Conservation (phyloP, 257 asterid species). For the Capsicum rhomboideum region DNA sequence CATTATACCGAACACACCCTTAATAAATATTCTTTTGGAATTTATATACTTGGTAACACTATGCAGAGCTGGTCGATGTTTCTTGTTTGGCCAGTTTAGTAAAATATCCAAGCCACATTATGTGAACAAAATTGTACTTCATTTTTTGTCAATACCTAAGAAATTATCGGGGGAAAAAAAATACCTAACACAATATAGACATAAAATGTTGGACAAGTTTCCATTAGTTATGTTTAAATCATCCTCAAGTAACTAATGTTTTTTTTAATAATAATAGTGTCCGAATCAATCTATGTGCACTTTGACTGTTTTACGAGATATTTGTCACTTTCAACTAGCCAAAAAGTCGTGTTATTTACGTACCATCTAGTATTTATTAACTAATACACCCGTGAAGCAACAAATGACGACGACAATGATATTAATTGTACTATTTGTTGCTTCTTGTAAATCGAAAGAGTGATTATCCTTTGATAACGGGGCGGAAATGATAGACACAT, state of each 20-base stretch:
- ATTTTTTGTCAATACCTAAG: background rate
- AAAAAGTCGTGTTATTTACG: background rate
- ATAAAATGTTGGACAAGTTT: background rate
- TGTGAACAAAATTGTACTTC: background rate
- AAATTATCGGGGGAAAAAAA: background rate
- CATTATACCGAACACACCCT: too few relatives aligned
- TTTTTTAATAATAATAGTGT: background rate
- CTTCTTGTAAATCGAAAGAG: too few relatives aligned
- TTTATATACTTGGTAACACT: background rate
- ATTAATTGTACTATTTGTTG: too few relatives aligned
- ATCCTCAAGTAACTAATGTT: background rate
- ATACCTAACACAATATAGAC: background rate
- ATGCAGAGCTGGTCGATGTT: background rate
- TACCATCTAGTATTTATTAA: too few relatives aligned
- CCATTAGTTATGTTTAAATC: background rate
- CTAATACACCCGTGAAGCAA: too few relatives aligned
- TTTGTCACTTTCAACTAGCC: background rate
- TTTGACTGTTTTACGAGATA: background rate
- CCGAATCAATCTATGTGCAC: background rate
- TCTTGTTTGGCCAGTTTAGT: background rate
- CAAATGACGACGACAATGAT: too few relatives aligned
- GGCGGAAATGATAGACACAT: too few relatives aligned
- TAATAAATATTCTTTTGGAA: background rate
- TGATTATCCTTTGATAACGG: too few relatives aligned
- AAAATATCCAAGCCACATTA: background rate